A percentile compares a stretch with the other conserved stretches of the same genome.
phyloP scores from a whole-genome alignment of 75 land plant species.

The Picea sitchensis region DNA sequence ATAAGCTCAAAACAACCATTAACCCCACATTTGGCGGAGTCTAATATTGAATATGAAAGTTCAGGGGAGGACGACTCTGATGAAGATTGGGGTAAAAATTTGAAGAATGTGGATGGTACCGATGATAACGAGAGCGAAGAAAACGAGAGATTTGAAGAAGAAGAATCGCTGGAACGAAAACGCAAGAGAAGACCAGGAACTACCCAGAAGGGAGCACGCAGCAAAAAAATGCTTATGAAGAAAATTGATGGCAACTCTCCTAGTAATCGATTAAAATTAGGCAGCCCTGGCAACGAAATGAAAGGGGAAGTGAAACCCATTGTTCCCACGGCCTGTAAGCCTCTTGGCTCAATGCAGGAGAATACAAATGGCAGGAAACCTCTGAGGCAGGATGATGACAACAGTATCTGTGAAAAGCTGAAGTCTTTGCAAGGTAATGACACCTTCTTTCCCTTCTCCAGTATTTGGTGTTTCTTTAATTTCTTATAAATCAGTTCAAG shows the following conservation, averaged over 20 bases:
- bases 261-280: not conserved
- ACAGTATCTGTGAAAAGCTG: not conserved
- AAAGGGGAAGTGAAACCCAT: not conserved
- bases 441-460: not conserved
- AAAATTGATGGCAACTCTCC: not conserved
- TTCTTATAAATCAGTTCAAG: not conserved
- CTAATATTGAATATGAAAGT: constrained; percentile 18
- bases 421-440: not conserved
- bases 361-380: not conserved
- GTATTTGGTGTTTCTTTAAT: not conserved
- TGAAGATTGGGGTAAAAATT: constrained; percentile 62
- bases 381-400: not conserved
- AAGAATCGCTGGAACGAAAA: constrained; percentile 22
- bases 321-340: not conserved
- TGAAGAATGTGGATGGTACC: constrained; percentile 17
- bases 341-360: not conserved
- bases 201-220: not conserved
- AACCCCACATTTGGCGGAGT: not conserved
- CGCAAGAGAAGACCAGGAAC: constrained; percentile 12
- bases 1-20: not conserved
- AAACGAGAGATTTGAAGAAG: constrained; percentile 30
- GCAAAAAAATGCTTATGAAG: not conserved
- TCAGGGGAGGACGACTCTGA: constrained; percentile 30
- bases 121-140: constrained; percentile 22
- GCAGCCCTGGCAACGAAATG: not conserved